Percentiles rank a stretch among this genome's conserved stretches.
Conservation (phyloP, 306 rosid species). For the Crataegus laevigata region DNA sequence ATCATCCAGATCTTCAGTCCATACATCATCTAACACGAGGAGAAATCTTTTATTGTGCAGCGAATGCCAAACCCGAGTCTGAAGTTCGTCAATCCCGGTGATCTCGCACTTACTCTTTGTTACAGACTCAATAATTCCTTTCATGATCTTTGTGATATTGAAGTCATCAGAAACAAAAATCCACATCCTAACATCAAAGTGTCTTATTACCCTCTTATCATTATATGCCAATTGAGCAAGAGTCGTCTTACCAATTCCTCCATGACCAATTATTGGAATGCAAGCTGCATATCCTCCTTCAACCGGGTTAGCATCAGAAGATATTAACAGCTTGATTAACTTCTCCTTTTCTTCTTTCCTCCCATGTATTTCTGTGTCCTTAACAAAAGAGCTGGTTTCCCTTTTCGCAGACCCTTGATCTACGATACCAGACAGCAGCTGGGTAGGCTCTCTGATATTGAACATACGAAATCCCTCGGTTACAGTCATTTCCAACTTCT, state of each 20-base stretch:
- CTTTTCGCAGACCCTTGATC: not conserved
- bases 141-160: not conserved
- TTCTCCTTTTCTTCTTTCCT: slow-evolving; percentile 4
- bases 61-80: not conserved
- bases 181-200: not conserved
- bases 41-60: not conserved
- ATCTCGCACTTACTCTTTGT: not conserved
- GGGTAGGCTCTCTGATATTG: not conserved
- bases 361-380: not conserved
- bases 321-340: not conserved
- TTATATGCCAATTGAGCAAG: not conserved
- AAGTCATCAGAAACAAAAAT: not conserved
- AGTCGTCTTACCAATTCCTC: slow-evolving; percentile 9
- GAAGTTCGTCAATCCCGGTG: not conserved
- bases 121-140: not conserved
- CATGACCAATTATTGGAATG: not conserved
- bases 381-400: slow-evolving; percentile 2
- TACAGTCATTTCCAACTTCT: not conserved
- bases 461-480: not conserved
- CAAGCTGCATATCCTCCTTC: not conserved
- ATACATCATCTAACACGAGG: slow-evolving; percentile 13
- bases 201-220: not conserved
- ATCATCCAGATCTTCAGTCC: not conserved
- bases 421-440: not conserved
- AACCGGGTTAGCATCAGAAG: not conserved